Base-by-base conservation (phyloP, 805 yeast species). In the Candida andamanensis region DNA sequence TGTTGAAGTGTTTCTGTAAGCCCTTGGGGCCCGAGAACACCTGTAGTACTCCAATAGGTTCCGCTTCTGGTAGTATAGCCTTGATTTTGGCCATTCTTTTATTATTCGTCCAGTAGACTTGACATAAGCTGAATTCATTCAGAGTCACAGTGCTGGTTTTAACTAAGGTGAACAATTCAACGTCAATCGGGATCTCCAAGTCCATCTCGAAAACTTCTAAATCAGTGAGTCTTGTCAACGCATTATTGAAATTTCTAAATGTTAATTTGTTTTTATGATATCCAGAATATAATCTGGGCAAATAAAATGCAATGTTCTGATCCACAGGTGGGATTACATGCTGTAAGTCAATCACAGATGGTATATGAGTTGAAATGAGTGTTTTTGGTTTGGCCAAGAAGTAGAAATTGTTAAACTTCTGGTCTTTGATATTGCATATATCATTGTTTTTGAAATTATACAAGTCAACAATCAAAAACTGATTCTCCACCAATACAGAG, bases 261-360 rank as follows among this genome's bases (percentile, higher is more conserved):
- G 67, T 65, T 25, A 90, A 52, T 2, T 69, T 64, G 49, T 77
- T 74, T 24, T 61, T 65, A 54, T 81, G 76, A 47, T 81, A 86
- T 0, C 85, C 81, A 0, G 95, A 89, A 49, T 86, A 84, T n/a
- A 81, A 75, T 18, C 94, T 72, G 0, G 98, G 98, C 29, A 90
- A 63, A 28, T 86, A 76, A 37, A 85, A 68, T 11, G 92, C 89
- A 15, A 81, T 75, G 42, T 76, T 69, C 21, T 83, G 81, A 40
- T 85, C 89, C 39, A 90, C 62, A 3, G 94, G 85, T 4, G 97
- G 97, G 18, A 75, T 69, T 14, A 90, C 74, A 58, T 85, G 95
- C 56, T 92, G 98, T 42, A 84, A 80, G 38, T 76, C 80, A 26
- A 76, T 76, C 36, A 77, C 77, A 12, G 77, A 68, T 10, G 98